A percentile compares a stretch with the other conserved stretches of the same genome.
Evolutionary conservation across 1,284 basidiomycete genomes (phyloP).

Genomic region (Cutaneotrichosporon cutaneum): DNA sequence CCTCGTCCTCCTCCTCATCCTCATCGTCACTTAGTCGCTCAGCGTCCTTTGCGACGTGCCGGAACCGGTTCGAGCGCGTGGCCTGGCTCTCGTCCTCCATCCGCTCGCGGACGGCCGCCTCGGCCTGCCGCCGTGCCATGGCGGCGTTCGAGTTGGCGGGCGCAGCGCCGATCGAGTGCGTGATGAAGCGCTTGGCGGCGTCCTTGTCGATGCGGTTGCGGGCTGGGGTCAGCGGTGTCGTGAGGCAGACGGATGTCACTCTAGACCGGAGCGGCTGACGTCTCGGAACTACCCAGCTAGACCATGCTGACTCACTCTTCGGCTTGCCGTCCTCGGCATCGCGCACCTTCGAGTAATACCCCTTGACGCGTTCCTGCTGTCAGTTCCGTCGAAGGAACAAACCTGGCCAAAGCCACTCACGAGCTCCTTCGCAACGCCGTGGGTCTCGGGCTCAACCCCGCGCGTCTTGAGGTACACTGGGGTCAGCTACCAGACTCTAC

Average conservation of each 20-base stretch:
- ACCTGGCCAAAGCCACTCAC: slow-evolving; percentile 26
- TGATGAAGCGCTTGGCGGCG: slow-evolving; percentile 45
- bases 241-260: neutral
- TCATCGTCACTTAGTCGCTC: slow-evolving; percentile 27
- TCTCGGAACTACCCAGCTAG: too few species aligned
- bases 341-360: slow-evolving; percentile 47
- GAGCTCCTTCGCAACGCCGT: slow-evolving; percentile 46
- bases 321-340: slow-evolving; percentile 36
- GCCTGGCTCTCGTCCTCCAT: slow-evolving; percentile 1
- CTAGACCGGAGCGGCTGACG: too few species aligned
- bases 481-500: slow-evolving; percentile 14
- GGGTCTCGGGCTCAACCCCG: slow-evolving; percentile 44
- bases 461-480: slow-evolving; percentile 49
- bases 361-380: slow-evolving; percentile 32
- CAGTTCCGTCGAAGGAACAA: neutral
- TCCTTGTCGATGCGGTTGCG: slow-evolving; percentile 32
- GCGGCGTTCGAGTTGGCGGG: slow-evolving; percentile 23
- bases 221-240: slow-evolving; percentile 3
- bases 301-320: slow-evolving; percentile 32
- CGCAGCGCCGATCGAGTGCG: slow-evolving; percentile 29
- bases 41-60: slow-evolving; percentile 30
- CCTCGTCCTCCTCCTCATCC: slow-evolving; percentile 10
- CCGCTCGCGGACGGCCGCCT: slow-evolving; percentile 8
- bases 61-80: slow-evolving; percentile 27
- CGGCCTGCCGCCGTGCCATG: slow-evolving; percentile 24